These are phyloP conservation scores for Boletus insuetus DNA, from an alignment of 768 basidiomycete genomes.

Conservation along the genomic window DNA sequence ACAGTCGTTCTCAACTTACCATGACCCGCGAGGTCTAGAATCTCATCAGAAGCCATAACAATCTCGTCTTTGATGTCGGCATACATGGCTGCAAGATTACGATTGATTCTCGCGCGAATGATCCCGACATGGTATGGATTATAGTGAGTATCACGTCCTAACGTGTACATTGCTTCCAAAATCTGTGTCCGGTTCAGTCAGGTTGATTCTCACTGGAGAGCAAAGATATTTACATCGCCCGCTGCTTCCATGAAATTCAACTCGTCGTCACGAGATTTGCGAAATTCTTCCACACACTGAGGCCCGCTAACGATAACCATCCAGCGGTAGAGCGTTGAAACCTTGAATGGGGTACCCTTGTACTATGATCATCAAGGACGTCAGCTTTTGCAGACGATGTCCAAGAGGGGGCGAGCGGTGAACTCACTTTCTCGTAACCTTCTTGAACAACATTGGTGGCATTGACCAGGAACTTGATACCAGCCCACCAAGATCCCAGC, in stretches of 20 bases:
- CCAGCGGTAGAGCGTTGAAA: slow-evolving; percentile 35
- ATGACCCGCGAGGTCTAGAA: slow-evolving; percentile 24
- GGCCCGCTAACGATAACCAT: slow-evolving; percentile 35
- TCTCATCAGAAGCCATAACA: slow-evolving; percentile 36
- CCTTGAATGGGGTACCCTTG: slow-evolving; percentile 31
- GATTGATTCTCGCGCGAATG: slow-evolving; percentile 32
- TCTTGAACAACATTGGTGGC: slow-evolving; percentile 27
- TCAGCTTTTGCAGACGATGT: neutral
- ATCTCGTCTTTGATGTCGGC: slow-evolving; percentile 46
- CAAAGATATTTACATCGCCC: neutral
- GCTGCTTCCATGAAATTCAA: slow-evolving; percentile 34
- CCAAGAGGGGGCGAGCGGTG: neutral
- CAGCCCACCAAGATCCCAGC: slow-evolving; percentile 29
- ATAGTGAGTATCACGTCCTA: slow-evolving; percentile 31
- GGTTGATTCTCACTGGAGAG: neutral
- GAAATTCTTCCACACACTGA: slow-evolving; percentile 38
- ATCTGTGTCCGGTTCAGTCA: slow-evolving; percentile 23
- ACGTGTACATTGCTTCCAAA: slow-evolving; percentile 37
- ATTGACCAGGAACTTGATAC: slow-evolving; percentile 17
- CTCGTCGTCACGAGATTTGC: slow-evolving; percentile 38
- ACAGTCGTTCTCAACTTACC: slow-evolving; percentile 6
- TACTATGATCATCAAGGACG: slow-evolving; percentile 16
- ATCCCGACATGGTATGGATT: slow-evolving; percentile 33
- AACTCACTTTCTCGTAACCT: slow-evolving; percentile 33
- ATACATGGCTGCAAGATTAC: slow-evolving; percentile 38